Evolutionary conservation across 1,284 basidiomycete genomes (phyloP).

Genomic region (Trichosporon coremiiforme): DNA sequence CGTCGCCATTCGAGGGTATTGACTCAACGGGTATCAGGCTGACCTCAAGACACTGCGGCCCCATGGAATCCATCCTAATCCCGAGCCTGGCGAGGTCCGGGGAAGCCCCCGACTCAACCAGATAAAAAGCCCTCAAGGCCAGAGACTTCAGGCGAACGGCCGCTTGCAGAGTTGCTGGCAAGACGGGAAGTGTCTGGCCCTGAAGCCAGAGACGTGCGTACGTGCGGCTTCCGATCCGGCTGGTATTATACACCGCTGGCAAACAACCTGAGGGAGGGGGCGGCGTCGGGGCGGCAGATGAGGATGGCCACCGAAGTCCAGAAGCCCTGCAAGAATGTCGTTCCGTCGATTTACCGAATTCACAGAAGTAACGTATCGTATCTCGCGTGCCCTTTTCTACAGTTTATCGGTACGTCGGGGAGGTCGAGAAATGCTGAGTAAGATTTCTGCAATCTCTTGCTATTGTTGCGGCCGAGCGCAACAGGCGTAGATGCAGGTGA

Average conservation of each 20-base stretch:
- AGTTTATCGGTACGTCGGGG: not conserved
- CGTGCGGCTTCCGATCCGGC: not conserved
- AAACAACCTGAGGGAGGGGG: not conserved
- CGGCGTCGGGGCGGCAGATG: not conserved
- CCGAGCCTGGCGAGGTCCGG: not conserved
- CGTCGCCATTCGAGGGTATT: not conserved
- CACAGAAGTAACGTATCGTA: conserved; percentile 1
- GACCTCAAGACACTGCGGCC: not conserved
- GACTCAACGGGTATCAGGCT: not conserved
- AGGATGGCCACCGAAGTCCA: not conserved
- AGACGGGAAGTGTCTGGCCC: not conserved
- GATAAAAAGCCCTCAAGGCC: not conserved
- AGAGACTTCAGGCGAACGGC: not conserved
- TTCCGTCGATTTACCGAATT: conserved; percentile 1
- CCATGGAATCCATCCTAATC: conserved; percentile 1
- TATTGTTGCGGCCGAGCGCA: not conserved
- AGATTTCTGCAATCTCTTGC: not conserved
- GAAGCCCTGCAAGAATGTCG: not conserved
- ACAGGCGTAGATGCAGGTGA: not conserved
- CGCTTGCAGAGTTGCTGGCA: not conserved
- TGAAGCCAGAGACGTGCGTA: not conserved
- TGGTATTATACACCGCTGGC: not conserved
- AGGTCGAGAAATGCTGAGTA: not conserved
- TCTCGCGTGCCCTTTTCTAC: not conserved
- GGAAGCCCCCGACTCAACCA: not conserved